phyloP scores from a whole-genome alignment of 345 rosid species.

The Eucalyptus guilfoylei region DNA sequence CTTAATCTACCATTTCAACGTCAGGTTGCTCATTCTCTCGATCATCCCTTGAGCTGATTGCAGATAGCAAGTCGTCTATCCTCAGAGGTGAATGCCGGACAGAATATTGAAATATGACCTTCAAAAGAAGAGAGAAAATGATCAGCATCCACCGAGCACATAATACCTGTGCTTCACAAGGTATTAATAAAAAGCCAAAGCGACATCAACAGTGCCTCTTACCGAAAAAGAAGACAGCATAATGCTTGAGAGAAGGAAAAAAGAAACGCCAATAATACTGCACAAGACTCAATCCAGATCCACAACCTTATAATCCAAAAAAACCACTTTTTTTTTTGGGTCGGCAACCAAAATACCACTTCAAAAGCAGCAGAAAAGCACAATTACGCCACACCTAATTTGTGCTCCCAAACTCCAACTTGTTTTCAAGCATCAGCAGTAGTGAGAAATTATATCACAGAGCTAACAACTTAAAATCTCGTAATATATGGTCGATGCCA shows the following conservation, averaged over 20 bases:
- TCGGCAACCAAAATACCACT: not conserved
- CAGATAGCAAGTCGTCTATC: conserved; percentile 61
- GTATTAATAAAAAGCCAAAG: not conserved
- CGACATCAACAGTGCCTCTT: not conserved
- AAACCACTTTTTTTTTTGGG: not conserved
- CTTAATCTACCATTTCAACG: conserved; percentile 62
- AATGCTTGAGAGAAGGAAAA: not conserved
- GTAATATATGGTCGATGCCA: not conserved
- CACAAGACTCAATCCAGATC: not conserved
- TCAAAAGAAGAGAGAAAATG: not conserved
- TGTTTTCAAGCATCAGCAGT: not conserved
- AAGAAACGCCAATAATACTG: not conserved
- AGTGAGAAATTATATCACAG: not conserved
- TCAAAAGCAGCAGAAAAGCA: not conserved
- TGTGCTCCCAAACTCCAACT: not conserved
- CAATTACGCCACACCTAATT: not conserved
- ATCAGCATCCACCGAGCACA: not conserved
- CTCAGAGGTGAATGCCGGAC: conserved; percentile 72
- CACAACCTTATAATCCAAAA: not conserved
- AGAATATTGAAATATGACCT: conserved; percentile 77
- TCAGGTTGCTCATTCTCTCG: conserved; percentile 39
- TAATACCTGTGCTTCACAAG: not conserved
- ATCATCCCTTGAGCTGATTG: conserved; percentile 26
- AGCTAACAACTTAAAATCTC: not conserved
- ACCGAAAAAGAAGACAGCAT: not conserved